Conservation (phyloP, 2,329 filamentous ascomycete species). For the Aschersonia sp. region DNA sequence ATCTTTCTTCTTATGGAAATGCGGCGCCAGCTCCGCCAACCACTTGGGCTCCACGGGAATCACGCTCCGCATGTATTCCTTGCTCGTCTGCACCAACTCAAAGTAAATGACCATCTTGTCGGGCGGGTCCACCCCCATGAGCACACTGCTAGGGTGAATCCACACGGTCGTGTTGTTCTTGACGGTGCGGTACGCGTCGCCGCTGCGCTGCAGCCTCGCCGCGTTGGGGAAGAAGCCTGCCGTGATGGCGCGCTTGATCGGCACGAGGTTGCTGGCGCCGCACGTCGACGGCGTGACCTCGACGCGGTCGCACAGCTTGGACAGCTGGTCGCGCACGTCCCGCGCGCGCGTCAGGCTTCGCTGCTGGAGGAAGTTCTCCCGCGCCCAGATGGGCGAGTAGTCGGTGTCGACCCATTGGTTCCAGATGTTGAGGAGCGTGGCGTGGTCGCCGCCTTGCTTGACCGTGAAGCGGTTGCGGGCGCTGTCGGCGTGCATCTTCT, state of each 20-base stretch:
- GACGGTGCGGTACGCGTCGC: conserved; percentile 79
- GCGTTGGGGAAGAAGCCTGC: conserved; percentile 93
- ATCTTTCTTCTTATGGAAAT: conserved; percentile 89
- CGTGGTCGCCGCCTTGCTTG: conserved; percentile 80
- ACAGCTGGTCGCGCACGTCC: conserved; percentile 84
- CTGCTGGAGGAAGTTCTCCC: conserved; percentile 90
- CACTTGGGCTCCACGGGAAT: conserved; percentile 76
- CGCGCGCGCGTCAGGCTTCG: conserved; percentile 76
- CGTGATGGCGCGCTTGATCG: conserved; percentile 78
- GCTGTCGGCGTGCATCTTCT: conserved; percentile 90
- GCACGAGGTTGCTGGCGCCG: conserved; percentile 49
- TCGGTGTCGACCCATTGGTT: conserved; percentile 91
- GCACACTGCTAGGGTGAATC: conserved; percentile 76
- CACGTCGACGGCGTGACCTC: conserved; percentile 62
- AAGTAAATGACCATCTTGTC: conserved; percentile 78
- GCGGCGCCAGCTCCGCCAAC: conserved; percentile 81
- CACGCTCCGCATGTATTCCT: conserved; percentile 85
- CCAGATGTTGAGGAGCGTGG: conserved; percentile 84
- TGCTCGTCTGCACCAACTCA: conserved; percentile 67
- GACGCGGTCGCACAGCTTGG: conserved; percentile 83
- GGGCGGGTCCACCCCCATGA: conserved; percentile 64
- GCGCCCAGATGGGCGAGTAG: conserved; percentile 74
- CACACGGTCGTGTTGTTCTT: conserved; percentile 83
- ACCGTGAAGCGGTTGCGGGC: conserved; percentile 79
- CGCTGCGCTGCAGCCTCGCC: conserved; percentile 66